phyloP scores from a whole-genome alignment of 2,329 filamentous ascomycete genomes.

The Penicillium sp. region DNA sequence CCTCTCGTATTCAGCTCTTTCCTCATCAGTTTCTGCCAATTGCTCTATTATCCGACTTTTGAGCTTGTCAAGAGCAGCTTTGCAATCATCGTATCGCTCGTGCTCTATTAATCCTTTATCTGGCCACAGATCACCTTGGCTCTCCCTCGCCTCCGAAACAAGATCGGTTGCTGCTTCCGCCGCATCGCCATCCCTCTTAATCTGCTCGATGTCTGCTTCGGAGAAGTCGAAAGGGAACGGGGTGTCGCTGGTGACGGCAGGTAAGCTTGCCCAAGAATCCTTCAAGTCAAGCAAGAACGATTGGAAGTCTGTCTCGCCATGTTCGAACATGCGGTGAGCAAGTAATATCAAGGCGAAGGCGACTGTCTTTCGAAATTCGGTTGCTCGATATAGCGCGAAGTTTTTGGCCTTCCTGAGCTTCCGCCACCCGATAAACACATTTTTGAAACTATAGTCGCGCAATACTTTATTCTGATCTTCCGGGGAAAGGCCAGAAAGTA shows the following conservation, averaged over 20 bases:
- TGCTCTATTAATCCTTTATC: constrained; percentile 35
- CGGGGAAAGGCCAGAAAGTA: neutral
- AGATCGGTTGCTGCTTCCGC: constrained; percentile 32
- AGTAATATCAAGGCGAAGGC: neutral
- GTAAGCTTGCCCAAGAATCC: neutral
- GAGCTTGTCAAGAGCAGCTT: constrained; percentile 26
- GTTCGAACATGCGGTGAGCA: neutral
- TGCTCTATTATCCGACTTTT: neutral
- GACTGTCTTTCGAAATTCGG: neutral
- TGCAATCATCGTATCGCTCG: constrained; percentile 33
- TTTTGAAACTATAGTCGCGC: neutral
- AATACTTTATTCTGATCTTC: neutral
- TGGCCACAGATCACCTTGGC: constrained; percentile 32
- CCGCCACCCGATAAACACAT: neutral
- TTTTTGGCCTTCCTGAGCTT: neutral
- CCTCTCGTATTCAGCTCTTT: constrained; percentile 29
- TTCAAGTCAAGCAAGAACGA: neutral
- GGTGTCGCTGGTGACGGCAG: neutral
- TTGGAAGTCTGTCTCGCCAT: neutral
- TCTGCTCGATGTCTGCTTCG: constrained; percentile 27
- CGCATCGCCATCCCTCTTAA: constrained; percentile 31
- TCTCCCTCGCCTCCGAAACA: constrained; percentile 29
- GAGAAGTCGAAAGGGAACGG: constrained; percentile 16
- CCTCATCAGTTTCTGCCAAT: constrained; percentile 31
- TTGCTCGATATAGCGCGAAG: neutral